Evolutionary conservation across 352 stramenopile genomes (phyloP), one percentile per base, ranked within the genome.

Genomic region (Phytophthora tentaculata): DNA sequence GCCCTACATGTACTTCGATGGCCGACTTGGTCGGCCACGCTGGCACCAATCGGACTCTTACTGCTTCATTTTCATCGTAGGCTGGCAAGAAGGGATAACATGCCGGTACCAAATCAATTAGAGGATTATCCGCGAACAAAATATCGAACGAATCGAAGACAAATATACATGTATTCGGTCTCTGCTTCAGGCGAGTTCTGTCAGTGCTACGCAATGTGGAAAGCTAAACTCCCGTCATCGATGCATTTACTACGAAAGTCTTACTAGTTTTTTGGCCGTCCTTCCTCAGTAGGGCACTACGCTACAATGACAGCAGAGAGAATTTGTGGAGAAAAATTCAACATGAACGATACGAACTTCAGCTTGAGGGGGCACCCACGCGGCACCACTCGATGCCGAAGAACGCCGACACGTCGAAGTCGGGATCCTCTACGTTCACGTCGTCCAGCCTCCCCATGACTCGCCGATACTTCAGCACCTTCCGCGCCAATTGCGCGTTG

Each of bases 341-440:
- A 74, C 67, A 68, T 62, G 51, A 64, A 75, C 45, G 26, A 16
- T n/a, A 32, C 26, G 8, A 28, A 64, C 55, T 69, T 73, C 57
- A 78, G 53, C 67, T 69, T 64, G 61, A 75, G 22, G 55, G 49
- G 45, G 61, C 53, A 56, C 48, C 59, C 12, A 75, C 37, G 24
- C 63, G 73, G 56, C 72, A 70, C 75, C 75, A 83, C 56, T 79
- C 75, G 41, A 83, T 74, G 35, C 75, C 75, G 17, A 83, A 76
- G 58, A 80, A 83, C 5, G 71, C 75, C 17, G 75, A 80, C 43
- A 63, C 71, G 26, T 83, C 75, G 43, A 83, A 79, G 41, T 70
- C 28, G 9, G 71, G 64, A 51, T 76, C 64, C 23, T 77, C 61
- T 12, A 78, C 47, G 58, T 83, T 66, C 45, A 83, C 71, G 26